Base-by-base conservation (phyloP, 1,284 basidiomycete species). In the Neolentinus lepideus region DNA sequence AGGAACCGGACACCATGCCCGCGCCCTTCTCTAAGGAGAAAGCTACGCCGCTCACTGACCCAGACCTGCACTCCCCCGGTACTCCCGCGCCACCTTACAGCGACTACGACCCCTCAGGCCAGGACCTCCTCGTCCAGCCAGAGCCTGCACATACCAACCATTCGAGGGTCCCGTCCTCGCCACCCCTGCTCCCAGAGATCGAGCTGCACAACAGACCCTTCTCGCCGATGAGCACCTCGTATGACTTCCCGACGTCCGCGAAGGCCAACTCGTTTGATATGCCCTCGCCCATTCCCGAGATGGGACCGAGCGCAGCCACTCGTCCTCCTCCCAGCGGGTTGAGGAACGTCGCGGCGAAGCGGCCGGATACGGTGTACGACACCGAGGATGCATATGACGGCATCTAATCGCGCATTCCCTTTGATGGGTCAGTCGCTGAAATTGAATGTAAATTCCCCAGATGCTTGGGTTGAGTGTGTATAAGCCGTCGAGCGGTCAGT, bases 341-440 rank as follows among this genome's bases (percentile, higher is more conserved):
- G n/a, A 61, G 65, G 8, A 64, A 64, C n/a, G 57, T 66, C 35
- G 55, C 62, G 3, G 57, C 68, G 22, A 66, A 66, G 60, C 69
- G 76, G 53, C 76, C 76, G 1, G 62, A 66, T 25, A 74, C 78
- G 48, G 68, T 73, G 48, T 76, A 79, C 59, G 75, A 81, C 60
- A 76, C 78, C 31, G 78, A 79, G n/a, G 84, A 87, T 58, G 83
- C 79, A 38, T 87, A 87, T 60, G 81, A 75, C 29, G 84, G 84
- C 33, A 77, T 86, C 64, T 85, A 69, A 74, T 50, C 10, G 9
- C 14, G 24, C 4, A 11, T 12, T 26, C 12, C 47, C 24, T 3
- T 50, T 29, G 27, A 50, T 25, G 47, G 24, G 22, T n/a, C 25
- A 3, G 9, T n/a, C n/a, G n/a, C n/a, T n/a, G n/a, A n/a, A n/a